A percentile compares a stretch with the other conserved stretches of the same genome.
These are phyloP conservation scores for Panellus pusillus DNA, from an alignment of 768 basidiomycete genomes.

Conservation along the genomic window DNA sequence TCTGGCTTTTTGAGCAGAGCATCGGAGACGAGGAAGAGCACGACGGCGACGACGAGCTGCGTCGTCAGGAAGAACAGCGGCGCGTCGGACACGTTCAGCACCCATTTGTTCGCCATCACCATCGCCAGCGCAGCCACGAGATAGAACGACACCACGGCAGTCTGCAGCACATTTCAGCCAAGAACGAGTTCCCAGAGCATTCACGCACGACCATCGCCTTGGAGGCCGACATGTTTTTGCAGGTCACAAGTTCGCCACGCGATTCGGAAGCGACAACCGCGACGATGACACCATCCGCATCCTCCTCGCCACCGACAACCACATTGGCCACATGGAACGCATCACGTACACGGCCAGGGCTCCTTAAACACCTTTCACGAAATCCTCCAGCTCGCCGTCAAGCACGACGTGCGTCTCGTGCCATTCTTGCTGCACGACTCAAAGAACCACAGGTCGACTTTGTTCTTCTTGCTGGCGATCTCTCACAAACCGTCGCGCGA, in stretches of 20 bases:
- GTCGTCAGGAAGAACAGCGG: slow-evolving; percentile 87
- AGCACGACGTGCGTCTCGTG: slow-evolving; percentile 68
- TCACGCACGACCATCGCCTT: slow-evolving; percentile 48
- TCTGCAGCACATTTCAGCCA: slow-evolving; percentile 37
- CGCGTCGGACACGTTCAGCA: slow-evolving; percentile 67
- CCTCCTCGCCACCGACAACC: slow-evolving; percentile 94
- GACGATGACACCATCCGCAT: slow-evolving; percentile 65
- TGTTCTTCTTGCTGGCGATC: slow-evolving; percentile 89
- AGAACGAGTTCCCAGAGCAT: background rate
- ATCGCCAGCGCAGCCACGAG: slow-evolving; percentile 87
- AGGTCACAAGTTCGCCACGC: too few species aligned
- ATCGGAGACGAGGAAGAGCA: slow-evolving; percentile 48
- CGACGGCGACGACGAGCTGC: slow-evolving; percentile 78
- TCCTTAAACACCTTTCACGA: slow-evolving; percentile 95
- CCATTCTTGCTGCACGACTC: slow-evolving; percentile 6
- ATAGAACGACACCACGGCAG: slow-evolving; percentile 79
- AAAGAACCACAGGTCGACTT: slow-evolving; percentile 77
- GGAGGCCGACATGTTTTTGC: too few species aligned
- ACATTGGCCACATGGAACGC: slow-evolving; percentile 92
- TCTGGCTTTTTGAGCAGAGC: slow-evolving; percentile 30
- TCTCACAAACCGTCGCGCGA: slow-evolving; percentile 95
- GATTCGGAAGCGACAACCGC: slow-evolving; percentile 19
- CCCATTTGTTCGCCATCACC: slow-evolving; percentile 99
- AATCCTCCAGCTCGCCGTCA: slow-evolving; percentile 87
- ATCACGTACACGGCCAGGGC: slow-evolving; percentile 92